Evolutionary conservation across 1,284 basidiomycete species (phyloP), one percentile per base, ranked within the genome.

Genomic region (Apiotrichum sp.): DNA sequence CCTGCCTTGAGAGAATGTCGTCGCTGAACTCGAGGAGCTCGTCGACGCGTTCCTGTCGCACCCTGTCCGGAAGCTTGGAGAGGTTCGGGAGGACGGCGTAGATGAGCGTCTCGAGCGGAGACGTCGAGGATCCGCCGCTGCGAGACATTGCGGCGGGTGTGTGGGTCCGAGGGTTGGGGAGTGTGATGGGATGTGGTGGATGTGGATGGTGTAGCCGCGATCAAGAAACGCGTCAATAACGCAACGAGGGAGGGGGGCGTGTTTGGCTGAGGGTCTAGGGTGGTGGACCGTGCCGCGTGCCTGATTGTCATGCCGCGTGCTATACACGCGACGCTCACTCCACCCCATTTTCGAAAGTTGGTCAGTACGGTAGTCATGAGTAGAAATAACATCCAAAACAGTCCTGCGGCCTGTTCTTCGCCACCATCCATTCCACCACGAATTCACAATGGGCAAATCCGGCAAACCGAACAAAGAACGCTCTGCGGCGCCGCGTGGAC

Each of bases 11-110:
- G 53, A 75, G 54, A 42, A 75, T 67, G 16, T 69, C 66, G 45
- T 71, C 66, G 52, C 69, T 70, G 42, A 61, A 67, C 53, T 67
- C 65, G 46, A 70, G 60, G 47, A 75, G 58, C 57, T 73, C 72
- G 34, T 61, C 63, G 11, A 75, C 66, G 45, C 59, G 69, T 42
- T 68, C 70, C 48, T 58, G 63, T 33, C 69, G 53, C 40, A 56
- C 63, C 29, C 41, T 58, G 40, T 54, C 52, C 22, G 50, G 59
- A 32, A 52, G 61, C 52, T 55, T 52, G 48, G 38, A 63, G 10
- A 73, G 62, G 0, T 65, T 59, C 1, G 71, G 71, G 10, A 73
- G 58, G 34, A 67, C 59, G 5, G 69, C 47, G 56, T 65, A 66
- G 22, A 72, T 61, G 29, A 73, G 64, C 34, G 68, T 67, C 53